Evolutionary conservation across 108 stramenopile genomes (phyloP), one percentile per base, ranked within the genome.

Genomic region (Cylindrotheca closterium): DNA sequence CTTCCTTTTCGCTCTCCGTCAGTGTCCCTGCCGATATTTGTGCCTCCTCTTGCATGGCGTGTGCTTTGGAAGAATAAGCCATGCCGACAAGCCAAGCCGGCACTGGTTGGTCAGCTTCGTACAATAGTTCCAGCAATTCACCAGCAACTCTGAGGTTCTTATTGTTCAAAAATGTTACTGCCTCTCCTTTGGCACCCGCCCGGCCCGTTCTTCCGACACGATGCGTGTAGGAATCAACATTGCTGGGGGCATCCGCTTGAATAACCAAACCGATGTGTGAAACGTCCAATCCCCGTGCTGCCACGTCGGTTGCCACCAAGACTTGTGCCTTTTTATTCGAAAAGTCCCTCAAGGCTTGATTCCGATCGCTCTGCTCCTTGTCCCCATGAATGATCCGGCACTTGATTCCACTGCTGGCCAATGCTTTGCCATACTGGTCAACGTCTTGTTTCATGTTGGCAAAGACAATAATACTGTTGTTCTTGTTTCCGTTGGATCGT

Each of bases 121-220:
- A 21, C 2, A 73, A 33, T 37, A 73, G 30, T 31, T 73, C 65
- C 15, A 73, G 57, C 15, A 73, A 34, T 1, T 54, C 57, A 21
- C 65, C 47, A n/a, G 71, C 55, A 66, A 73, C 45, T 26, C 67
- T 32, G 15, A 47, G 31, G 26, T 58, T 68, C 28, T 51, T 60
- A 12, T 24, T 19, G 33, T 67, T 60, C 4, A 68, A 30, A 17
- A 68, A 48, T 8, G 67, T 61, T 1, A 79, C 63, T 22, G 81
- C 81, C 28, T 55, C 55, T 27, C 55, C 37, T 42, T 15, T 7
- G 15, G 37, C 37, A 10, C 98, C 98, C 21, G 98, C 99, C 58
- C 99, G 94, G 0, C 98, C 99, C 15, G 97, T 98, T 77, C 99
- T 98, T 26, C 99, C 98, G 55, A 99, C 96, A n/a, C 99, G 85